phyloP scores from a whole-genome alignment of 2,329 filamentous ascomycete genomes.

The Scedosporium boydii region DNA sequence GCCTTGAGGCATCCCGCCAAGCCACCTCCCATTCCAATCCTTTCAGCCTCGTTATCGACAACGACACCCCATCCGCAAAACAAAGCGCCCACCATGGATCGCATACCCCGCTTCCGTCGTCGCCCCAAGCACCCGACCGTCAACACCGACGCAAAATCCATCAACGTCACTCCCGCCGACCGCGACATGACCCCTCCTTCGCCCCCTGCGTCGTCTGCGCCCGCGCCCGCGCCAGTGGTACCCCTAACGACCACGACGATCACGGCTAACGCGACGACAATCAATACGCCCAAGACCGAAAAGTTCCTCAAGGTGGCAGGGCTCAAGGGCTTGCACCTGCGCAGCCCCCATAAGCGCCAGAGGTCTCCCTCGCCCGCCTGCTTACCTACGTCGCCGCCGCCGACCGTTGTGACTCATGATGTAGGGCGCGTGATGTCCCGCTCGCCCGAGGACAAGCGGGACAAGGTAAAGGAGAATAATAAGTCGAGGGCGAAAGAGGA shows the following conservation, averaged over 20 bases:
- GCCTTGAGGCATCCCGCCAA: not conserved
- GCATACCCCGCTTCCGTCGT: conserved; percentile 31
- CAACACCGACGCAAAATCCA: conserved; percentile 26
- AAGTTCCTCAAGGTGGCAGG: conserved; percentile 17
- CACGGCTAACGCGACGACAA: conserved; percentile 7
- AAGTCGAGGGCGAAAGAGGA: not conserved
- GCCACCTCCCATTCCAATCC: not conserved
- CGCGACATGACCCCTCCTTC: not conserved
- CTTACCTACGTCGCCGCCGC: conserved; percentile 7
- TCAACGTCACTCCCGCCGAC: conserved; percentile 6
- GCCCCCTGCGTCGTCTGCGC: conserved; percentile 1
- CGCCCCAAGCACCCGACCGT: conserved; percentile 34
- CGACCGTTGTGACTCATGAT: not conserved
- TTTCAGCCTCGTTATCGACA: not conserved
- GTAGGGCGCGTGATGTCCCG: not conserved
- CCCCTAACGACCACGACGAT: conserved; percentile 9
- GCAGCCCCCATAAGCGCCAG: conserved; percentile 36
- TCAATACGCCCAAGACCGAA: conserved; percentile 2
- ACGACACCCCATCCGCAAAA: not conserved
- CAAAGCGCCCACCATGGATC: conserved; percentile 24
- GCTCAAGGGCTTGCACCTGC: conserved; percentile 35
- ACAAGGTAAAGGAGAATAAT: not conserved
- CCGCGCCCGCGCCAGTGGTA: conserved; percentile 8
- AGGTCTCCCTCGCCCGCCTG: conserved; percentile 28
- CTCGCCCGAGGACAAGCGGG: not conserved